Base-by-base conservation (phyloP, 495 filamentous ascomycete species). In the Pseudoneurospora amorphoporcata region DNA sequence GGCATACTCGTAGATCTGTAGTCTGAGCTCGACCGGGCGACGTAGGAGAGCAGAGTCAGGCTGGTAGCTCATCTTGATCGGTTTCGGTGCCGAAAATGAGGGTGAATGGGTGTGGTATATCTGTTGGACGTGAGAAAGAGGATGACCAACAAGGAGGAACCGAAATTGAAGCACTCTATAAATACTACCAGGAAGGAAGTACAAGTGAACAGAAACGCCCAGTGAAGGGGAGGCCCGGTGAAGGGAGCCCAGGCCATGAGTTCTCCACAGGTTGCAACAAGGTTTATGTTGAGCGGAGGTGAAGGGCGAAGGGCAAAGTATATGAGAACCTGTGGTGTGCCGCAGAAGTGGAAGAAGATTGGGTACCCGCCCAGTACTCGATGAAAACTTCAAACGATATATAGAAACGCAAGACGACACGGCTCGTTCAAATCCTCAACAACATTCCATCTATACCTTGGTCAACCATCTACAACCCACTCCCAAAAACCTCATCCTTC, bases 401-500 rank as follows among this genome's bases (percentile, higher is more conserved):
- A n/a, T 9, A 17, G 2, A 45, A 45, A 45, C 6, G 0, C 16
- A 45, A 19, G 1, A 19, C 17, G 7, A 45, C 5, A n/a, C 8
- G 8, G 0, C 7, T n/a, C 2, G 16, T 10, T 29, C 19, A 47
- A 65, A 19, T 35, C 17, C 9, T 71, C 35, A 3, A 42, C 4
- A 41, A 0, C 2, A 42, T 7, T 38, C 19, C 17, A 65, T 58
- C 38, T 71, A n/a, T n/a, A n/a, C n/a, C 29, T 14, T 17, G 1
- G 2, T 39, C 17, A 58, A 3, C 19, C 8, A 41, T 40, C 16
- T 23, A 35, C 61, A 78, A 71, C 12, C 77, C 82, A 61, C 81
- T 83, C 39, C 81, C 83, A 74, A 86, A 86, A 42, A 86, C 69
- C 32, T 78, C 77, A 75, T 86, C 84, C 69, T 70, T 76, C 71